Conservation (phyloP, 2,329 filamentous ascomycete genomes). For the Apiospora phragmitis region DNA sequence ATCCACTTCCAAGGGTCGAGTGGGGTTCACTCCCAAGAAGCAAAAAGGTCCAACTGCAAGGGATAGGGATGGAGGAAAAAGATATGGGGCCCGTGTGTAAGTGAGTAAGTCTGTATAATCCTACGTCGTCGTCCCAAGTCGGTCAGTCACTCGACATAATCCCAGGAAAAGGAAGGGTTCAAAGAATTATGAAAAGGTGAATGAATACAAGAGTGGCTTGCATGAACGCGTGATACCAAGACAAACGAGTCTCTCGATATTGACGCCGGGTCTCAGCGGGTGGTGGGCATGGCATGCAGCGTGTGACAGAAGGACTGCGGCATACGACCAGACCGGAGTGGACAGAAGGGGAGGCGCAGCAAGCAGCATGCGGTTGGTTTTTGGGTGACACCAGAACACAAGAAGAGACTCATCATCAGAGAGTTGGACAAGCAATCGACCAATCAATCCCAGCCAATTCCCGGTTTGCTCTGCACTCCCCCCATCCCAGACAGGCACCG, state of each 20-base stretch:
- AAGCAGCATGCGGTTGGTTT: background rate
- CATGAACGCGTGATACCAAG: background rate
- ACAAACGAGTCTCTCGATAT: background rate
- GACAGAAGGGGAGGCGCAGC: background rate
- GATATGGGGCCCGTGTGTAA: background rate
- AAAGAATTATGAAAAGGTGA: background rate
- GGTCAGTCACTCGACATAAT: background rate
- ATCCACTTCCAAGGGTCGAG: background rate
- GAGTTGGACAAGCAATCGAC: background rate
- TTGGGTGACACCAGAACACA: background rate
- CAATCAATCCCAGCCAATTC: background rate
- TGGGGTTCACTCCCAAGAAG: background rate
- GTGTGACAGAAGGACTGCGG: background rate
- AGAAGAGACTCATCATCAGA: background rate
- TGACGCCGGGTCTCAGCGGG: background rate
- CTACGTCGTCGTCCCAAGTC: background rate
- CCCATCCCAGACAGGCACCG: background rate
- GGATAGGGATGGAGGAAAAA: background rate
- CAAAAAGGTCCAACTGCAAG: background rate
- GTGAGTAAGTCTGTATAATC: background rate
- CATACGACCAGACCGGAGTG: background rate
- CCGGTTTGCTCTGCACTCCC: background rate
- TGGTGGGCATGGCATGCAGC: background rate
- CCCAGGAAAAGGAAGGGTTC: background rate
- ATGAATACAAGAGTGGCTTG: background rate